Conservation (phyloP, 1,284 basidiomycete species). For the Irpex sp. region DNA sequence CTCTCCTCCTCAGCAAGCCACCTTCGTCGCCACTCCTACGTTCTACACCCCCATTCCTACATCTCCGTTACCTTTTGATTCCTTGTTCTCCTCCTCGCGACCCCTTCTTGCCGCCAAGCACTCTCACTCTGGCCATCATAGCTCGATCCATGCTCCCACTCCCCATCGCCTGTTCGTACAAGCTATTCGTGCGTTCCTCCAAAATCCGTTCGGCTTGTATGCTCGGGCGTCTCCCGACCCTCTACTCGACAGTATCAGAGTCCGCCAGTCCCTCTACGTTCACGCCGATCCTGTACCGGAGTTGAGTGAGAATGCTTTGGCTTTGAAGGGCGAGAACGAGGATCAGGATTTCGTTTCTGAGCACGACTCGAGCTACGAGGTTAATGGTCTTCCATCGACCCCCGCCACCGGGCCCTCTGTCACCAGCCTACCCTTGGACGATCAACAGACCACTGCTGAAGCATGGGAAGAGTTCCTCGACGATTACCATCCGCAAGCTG, state of each 20-base stretch:
- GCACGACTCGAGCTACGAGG: too few relatives aligned
- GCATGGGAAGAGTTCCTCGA: too few relatives aligned
- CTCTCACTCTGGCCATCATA: not conserved
- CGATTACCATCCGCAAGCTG: too few relatives aligned
- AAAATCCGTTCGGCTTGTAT: not conserved
- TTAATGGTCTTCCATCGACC: too few relatives aligned
- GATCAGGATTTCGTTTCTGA: not conserved
- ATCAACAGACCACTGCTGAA: too few relatives aligned
- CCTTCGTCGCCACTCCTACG: not conserved
- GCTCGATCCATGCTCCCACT: not conserved
- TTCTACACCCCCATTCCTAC: not conserved
- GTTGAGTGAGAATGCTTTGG: not conserved
- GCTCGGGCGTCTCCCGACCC: not conserved
- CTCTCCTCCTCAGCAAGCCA: not conserved
- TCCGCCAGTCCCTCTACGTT: not conserved
- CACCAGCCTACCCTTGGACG: too few relatives aligned
- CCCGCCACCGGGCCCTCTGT: too few relatives aligned
- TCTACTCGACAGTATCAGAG: not conserved
- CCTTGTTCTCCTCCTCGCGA: not conserved
- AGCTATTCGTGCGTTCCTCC: not conserved
- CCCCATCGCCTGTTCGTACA: not conserved
- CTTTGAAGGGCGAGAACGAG: not conserved
- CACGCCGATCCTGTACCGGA: not conserved
- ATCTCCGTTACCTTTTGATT: not conserved
- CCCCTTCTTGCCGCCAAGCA: not conserved